Percentiles rank a stretch among this genome's conserved stretches.
These are phyloP conservation scores for Yamadazyma oceani DNA, from an alignment of 1,139 yeast species.

Conservation along the genomic window DNA sequence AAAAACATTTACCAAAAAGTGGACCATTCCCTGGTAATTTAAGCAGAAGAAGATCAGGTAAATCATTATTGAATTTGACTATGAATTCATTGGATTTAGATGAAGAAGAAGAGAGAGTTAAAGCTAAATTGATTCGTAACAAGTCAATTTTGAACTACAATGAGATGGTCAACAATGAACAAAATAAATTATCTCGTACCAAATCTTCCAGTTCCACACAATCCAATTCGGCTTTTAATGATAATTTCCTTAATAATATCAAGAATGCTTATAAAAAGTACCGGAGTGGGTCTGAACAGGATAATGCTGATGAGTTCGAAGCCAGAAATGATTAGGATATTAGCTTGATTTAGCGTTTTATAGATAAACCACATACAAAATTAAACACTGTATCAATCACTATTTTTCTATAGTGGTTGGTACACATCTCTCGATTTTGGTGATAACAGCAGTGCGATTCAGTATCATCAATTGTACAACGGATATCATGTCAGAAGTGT, in stretches of 20 bases:
- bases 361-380: neutral
- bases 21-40: constrained; percentile 58
- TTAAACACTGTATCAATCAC: no score
- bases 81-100: constrained; percentile 65
- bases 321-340: constrained; percentile 22
- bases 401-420: no score
- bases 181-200: constrained; percentile 27
- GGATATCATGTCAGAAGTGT: constrained; percentile 61
- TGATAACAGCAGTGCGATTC: no score
- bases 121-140: constrained; percentile 18
- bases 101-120: constrained; percentile 51
- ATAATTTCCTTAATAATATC: constrained; percentile 50
- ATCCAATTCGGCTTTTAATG: constrained; percentile 32
- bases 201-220: constrained; percentile 38
- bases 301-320: constrained; percentile 59
- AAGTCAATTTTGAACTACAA: constrained; percentile 19
- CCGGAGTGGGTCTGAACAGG: constrained; percentile 34
- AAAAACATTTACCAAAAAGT: constrained; percentile 39
- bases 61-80: constrained; percentile 65
- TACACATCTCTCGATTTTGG: no score
- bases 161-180: constrained; percentile 22
- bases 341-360: neutral
- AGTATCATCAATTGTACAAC: no score
- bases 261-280: constrained; percentile 53
- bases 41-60: constrained; percentile 69